A percentile compares a stretch with the other conserved stretches of the same genome.
phyloP scores from a whole-genome alignment of 2,329 filamentous ascomycete genomes.

The Botryotinia globosa region DNA sequence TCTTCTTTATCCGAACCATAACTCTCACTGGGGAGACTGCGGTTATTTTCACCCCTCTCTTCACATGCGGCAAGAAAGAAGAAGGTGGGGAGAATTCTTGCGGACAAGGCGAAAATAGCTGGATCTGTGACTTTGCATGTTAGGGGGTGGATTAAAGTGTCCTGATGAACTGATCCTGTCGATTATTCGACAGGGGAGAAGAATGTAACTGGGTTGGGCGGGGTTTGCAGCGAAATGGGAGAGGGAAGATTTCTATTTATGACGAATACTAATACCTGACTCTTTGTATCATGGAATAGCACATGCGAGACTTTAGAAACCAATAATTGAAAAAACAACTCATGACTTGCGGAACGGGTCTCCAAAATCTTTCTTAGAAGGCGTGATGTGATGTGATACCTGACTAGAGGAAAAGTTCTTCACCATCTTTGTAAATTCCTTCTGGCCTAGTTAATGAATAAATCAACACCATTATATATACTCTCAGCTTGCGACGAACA shows the following conservation, averaged over 20 bases:
- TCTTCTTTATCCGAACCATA: neutral
- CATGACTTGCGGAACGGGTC: too few relatives aligned
- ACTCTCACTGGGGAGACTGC: neutral
- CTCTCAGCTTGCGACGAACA: too few relatives aligned
- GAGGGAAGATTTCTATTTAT: neutral
- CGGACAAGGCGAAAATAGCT: neutral
- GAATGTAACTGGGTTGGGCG: neutral
- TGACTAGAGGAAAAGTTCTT: neutral
- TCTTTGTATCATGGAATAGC: neutral
- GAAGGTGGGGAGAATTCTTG: neutral
- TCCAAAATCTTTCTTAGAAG: neutral
- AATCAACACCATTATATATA: neutral
- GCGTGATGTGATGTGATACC: neutral
- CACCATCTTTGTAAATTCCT: neutral
- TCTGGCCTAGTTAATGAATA: neutral
- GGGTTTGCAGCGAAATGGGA: too few relatives aligned
- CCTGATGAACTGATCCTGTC: neutral
- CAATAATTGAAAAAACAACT: neutral
- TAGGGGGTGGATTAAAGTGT: neutral
- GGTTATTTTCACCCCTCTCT: neutral
- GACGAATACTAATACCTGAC: too few relatives aligned
- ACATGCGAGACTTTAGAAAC: neutral
- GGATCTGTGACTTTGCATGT: neutral
- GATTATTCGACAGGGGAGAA: neutral
- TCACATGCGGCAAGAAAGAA: neutral